These are phyloP conservation scores for Kipferlia bialata DNA, from an alignment of 78 protist genomes.

Conservation along the genomic window DNA sequence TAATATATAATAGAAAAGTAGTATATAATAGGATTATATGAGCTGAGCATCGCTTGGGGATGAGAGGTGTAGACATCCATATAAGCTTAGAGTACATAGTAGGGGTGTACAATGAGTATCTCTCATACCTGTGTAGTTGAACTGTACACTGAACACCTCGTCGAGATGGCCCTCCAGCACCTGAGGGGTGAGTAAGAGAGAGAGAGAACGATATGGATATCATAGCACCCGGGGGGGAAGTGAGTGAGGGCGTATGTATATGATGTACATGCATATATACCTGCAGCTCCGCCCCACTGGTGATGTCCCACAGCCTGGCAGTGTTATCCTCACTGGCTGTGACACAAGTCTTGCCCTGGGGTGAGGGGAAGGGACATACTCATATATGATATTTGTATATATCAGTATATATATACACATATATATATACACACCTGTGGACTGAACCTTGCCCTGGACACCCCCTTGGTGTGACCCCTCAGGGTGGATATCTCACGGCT, in stretches of 20 bases:
- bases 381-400: too few relatives aligned
- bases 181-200: neutral
- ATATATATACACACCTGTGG: too few relatives aligned
- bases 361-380: too few relatives aligned
- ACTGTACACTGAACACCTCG: slow-evolving; percentile 46
- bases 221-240: too few relatives aligned
- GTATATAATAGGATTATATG: too few relatives aligned
- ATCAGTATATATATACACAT: too few relatives aligned
- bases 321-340: slow-evolving; percentile 43
- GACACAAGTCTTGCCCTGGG: slow-evolving; percentile 42
- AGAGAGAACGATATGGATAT: too few relatives aligned
- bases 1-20: neutral
- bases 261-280: too few relatives aligned
- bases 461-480: slow-evolving; percentile 4
- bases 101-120: slow-evolving; percentile 52
- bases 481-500: too few relatives aligned
- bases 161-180: slow-evolving; percentile 52
- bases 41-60: neutral
- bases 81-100: neutral
- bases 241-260: too few relatives aligned
- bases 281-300: too few relatives aligned
- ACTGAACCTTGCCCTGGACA: neutral
- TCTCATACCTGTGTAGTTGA: slow-evolving; percentile 62
- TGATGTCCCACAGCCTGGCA: slow-evolving; percentile 49
- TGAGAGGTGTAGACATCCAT: neutral